These are phyloP conservation scores for Solanum neorickii DNA, from an alignment of 257 asterid genomes.

Conservation along the genomic window DNA sequence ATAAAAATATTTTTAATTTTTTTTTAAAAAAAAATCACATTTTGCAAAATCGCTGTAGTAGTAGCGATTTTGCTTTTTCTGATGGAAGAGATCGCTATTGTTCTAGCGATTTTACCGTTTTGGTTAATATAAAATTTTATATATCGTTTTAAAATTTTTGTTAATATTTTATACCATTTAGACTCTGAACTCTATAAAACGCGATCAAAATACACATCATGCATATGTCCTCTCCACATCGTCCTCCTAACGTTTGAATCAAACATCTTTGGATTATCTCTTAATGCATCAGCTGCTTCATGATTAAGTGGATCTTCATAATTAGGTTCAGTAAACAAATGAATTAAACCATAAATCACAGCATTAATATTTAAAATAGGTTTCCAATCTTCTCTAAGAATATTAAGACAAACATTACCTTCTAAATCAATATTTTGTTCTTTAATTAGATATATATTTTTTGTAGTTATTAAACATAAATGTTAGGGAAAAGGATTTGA, in stretches of 20 bases:
- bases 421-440: constrained; percentile 33
- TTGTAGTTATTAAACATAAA: neutral
- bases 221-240: constrained; percentile 58
- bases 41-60: too few species aligned
- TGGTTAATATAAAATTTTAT: too few species aligned
- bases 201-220: neutral
- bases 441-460: too few species aligned
- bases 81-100: fast-evolving
- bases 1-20: too few species aligned
- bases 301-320: constrained; percentile 85
- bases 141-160: too few species aligned
- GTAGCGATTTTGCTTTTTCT: too few species aligned
- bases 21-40: too few species aligned
- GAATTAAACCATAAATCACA: constrained; percentile 64
- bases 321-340: constrained; percentile 85
- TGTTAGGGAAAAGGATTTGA: neutral
- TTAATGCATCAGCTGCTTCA: constrained; percentile 69
- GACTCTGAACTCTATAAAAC: neutral
- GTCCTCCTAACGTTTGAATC: constrained; percentile 72
- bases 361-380: constrained; percentile 88
- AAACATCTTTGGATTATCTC: constrained; percentile 63
- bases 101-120: too few species aligned
- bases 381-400: constrained; percentile 97
- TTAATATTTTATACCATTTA: too few species aligned
- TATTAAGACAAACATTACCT: constrained; percentile 92